Evolutionary conservation across 2,329 filamentous ascomycete species (phyloP), one percentile per base, ranked within the genome.

Genomic region (Cercospora sp.): DNA sequence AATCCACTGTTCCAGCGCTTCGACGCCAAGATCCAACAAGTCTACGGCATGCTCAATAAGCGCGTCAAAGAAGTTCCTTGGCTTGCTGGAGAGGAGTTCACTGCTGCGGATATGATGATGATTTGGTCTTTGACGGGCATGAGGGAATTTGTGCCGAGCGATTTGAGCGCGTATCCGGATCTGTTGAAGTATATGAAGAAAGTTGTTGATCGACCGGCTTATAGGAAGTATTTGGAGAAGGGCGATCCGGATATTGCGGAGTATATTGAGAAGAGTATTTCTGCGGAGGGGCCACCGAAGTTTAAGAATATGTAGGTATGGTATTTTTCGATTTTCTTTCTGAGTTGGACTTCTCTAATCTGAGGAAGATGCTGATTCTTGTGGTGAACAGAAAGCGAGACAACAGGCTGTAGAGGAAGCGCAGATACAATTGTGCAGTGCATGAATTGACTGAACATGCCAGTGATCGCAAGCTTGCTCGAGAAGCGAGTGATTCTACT

Each of bases 91-190:
- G 79, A 83, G 0, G 81, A 88, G 61, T 87, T 91, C 67, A 90
- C 87, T 42, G 87, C 82, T 0, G 89, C 89, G 1, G 90, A 92
- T 77, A 80, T 90, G 45, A 90, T 91, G 87, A 80, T 79, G 4
- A 82, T 89, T 0, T 90, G 85, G 73, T 80, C 82, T 13, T 78
- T 91, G 36, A 89, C 88, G 0, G 91, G 87, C 1, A 83, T 87
- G 82, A 81, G 89, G 18, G 71, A 71, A 51, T 76, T 76, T 65
- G 60, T 55, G 12, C 66, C 67, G 30, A 28, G 71, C 10, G 74
- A 76, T 66, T 57, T 75, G 30, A 68, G 63, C 33, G 18, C 30
- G 8, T 75, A 74, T 64, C 42, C 63, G 60, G 70, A 72, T 53
- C 72, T 80, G 18, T 57, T 79, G 65, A 60, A 68, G 8, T 80